Percentiles rank a stretch among this genome's conserved stretches.
These are phyloP conservation scores for Suillus bovinus DNA, from an alignment of 768 basidiomycete genomes.

Conservation along the genomic window DNA sequence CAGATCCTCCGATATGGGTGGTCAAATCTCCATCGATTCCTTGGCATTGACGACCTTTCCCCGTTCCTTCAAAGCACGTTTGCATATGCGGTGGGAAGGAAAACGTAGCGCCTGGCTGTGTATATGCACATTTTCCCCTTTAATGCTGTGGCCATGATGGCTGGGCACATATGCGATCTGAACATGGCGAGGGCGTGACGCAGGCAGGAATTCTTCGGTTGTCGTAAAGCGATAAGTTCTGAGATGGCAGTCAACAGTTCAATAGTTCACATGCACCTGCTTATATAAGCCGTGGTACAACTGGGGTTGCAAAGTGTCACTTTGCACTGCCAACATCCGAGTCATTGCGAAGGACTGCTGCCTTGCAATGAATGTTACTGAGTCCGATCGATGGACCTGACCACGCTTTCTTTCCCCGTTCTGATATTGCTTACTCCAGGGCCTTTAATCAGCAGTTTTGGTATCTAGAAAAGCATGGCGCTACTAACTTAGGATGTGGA, in stretches of 20 bases:
- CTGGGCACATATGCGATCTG: neutral
- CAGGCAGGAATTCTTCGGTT: neutral
- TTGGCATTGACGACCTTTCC: neutral
- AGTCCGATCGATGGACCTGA: neutral
- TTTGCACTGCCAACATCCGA: neutral
- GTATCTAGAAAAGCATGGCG: neutral
- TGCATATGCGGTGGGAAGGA: neutral
- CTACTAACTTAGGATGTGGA: neutral
- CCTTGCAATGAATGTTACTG: neutral
- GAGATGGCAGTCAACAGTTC: neutral
- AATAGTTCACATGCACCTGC: neutral
- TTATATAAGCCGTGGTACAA: neutral
- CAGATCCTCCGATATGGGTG: neutral
- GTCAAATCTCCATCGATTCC: neutral
- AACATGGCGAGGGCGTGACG: neutral
- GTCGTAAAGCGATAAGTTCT: neutral
- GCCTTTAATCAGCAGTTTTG: neutral
- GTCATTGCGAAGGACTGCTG: neutral
- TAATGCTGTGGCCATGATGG: neutral
- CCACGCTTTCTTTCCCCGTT: neutral
- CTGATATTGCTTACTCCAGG: neutral
- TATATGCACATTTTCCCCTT: neutral
- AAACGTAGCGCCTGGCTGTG: neutral
- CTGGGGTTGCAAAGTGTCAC: neutral
- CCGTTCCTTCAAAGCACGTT: neutral